Conservation (phyloP, 345 rosid genomes). For the Eucalyptus urophylla region DNA sequence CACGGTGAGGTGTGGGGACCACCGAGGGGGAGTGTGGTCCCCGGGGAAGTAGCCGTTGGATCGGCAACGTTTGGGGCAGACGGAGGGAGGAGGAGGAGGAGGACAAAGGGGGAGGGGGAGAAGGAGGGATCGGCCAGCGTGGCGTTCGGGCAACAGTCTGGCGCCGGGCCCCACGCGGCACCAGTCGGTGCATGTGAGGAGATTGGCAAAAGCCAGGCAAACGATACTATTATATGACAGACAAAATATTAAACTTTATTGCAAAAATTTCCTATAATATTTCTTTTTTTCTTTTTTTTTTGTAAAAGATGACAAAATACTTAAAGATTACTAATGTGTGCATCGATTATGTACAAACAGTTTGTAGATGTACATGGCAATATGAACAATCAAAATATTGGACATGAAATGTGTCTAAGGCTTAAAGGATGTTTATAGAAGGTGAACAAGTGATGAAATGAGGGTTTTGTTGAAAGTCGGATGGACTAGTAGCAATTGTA, state of each 20-base stretch:
- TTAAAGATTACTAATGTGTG: background rate
- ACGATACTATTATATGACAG: background rate
- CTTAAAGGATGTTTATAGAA: background rate
- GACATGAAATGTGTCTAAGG: background rate
- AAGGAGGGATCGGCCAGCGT: background rate
- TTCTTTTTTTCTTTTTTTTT: too few relatives aligned
- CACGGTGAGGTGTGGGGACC: background rate
- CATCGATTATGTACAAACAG: background rate
- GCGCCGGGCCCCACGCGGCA: background rate
- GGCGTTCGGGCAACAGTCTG: background rate
- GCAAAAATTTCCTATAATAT: too few relatives aligned
- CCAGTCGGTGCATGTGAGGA: background rate
- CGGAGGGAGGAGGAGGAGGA: background rate
- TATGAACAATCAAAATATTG: background rate
- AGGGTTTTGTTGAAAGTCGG: background rate
- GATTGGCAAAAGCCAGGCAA: background rate
- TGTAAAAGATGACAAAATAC: too few relatives aligned
- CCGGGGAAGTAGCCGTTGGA: conserved; percentile 36
- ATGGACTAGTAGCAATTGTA: background rate
- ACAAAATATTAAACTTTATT: background rate
- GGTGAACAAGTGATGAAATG: background rate
- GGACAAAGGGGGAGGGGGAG: background rate
- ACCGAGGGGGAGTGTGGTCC: background rate
- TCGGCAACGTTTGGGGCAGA: background rate
- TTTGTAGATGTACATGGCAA: background rate